Conservation (phyloP, 2,329 filamentous ascomycete genomes). For the Botryotinia narcissicola region DNA sequence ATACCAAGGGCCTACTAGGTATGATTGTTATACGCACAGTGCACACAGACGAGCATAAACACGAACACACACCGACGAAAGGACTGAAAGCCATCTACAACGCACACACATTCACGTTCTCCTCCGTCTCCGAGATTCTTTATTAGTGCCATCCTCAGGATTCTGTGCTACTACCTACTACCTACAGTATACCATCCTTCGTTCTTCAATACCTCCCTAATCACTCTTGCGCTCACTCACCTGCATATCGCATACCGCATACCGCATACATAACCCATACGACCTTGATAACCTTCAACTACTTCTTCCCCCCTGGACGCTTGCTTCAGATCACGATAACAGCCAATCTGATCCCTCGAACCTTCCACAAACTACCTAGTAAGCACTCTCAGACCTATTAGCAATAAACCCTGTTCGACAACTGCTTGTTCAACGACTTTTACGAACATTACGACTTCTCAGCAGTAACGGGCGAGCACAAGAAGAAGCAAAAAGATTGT, state of each 20-base stretch:
- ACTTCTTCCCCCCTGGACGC: not conserved
- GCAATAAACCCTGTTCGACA: not conserved
- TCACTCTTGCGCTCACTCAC: not conserved
- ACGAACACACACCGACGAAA: not conserved
- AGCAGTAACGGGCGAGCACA: constrained; percentile 3
- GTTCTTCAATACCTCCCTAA: not conserved
- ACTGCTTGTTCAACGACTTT: constrained; percentile 1
- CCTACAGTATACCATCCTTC: constrained; percentile 10
- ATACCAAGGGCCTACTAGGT: no score
- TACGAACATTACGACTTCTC: not conserved
- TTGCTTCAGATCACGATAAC: constrained; percentile 12
- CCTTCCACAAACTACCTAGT: not conserved
- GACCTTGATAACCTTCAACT: constrained; percentile 5
- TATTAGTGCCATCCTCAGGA: constrained; percentile 9
- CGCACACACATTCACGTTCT: not conserved
- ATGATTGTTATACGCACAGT: not conserved
- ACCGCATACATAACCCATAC: not conserved
- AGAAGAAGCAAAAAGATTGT: not conserved
- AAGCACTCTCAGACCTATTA: constrained; percentile 2
- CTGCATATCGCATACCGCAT: constrained; percentile 4
- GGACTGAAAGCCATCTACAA: not conserved
- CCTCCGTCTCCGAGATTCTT: not conserved
- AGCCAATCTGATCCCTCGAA: constrained; percentile 10
- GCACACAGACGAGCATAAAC: not conserved
- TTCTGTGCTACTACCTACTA: constrained; percentile 5